phyloP scores from a whole-genome alignment of 257 asterid species.

The Plantago ovata region DNA sequence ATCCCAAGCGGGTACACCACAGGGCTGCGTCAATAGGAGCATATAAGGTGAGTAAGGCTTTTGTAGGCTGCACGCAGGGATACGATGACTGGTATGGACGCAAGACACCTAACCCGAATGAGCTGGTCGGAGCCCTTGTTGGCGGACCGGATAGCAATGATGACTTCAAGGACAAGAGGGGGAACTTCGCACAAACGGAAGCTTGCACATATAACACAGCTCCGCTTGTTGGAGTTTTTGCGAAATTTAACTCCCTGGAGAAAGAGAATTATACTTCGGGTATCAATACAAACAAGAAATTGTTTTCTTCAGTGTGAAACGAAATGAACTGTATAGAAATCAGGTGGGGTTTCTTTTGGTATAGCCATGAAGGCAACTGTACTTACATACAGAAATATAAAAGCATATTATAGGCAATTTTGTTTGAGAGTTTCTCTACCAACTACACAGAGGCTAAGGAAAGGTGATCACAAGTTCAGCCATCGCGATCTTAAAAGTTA shows the following conservation, averaged over 20 bases:
- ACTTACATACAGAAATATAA: constrained; percentile 15
- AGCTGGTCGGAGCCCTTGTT: constrained; percentile 61
- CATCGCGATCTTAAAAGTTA: no score
- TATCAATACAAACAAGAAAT: background rate
- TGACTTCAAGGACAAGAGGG: constrained; percentile 51
- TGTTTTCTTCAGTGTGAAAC: constrained; percentile 35
- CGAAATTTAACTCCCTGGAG: constrained; percentile 35
- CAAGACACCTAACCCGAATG: constrained; percentile 52
- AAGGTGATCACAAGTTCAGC: no score
- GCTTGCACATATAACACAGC: constrained; percentile 90
- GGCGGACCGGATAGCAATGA: constrained; percentile 79
- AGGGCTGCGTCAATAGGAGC: constrained; percentile 71
- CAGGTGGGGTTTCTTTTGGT: constrained; percentile 7
- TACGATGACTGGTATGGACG: constrained; percentile 66
- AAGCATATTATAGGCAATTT: no score
- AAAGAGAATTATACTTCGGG: constrained; percentile 9
- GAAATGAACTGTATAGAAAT: constrained; percentile 16
- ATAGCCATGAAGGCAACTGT: constrained; percentile 5
- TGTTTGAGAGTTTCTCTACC: no score
- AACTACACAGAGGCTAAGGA: no score
- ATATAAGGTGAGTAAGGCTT: constrained; percentile 41
- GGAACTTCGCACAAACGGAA: constrained; percentile 76
- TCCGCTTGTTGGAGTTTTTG: constrained; percentile 72
- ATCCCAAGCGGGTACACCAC: constrained; percentile 77
- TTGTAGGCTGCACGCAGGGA: constrained; percentile 82